Conservation (phyloP, 2,329 filamentous ascomycete species). For the Cladosporium sp. region DNA sequence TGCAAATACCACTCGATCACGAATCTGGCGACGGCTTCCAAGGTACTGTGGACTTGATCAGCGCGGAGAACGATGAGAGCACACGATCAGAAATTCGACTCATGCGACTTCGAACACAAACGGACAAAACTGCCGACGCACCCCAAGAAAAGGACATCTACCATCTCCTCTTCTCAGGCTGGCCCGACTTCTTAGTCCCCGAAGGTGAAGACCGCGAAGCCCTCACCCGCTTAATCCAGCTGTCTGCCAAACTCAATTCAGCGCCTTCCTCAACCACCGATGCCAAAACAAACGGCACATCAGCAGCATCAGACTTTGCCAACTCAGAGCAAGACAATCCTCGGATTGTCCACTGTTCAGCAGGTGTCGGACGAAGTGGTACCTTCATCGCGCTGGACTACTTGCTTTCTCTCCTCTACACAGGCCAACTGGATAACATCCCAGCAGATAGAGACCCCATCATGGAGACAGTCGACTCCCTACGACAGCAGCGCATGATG, state of each 20-base stretch:
- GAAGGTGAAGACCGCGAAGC: conserved; percentile 64
- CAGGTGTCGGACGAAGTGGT: conserved; percentile 88
- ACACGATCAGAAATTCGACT: conserved; percentile 71
- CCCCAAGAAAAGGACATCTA: conserved; percentile 66
- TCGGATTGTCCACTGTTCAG: conserved; percentile 71
- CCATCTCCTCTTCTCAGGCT: conserved; percentile 82
- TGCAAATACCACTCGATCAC: conserved; percentile 29
- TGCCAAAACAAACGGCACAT: conserved; percentile 22
- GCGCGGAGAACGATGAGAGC: conserved; percentile 55
- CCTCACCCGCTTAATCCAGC: conserved; percentile 67
- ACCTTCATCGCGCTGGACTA: conserved; percentile 98
- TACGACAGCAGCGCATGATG: conserved; percentile 84
- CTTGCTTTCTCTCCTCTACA: conserved; percentile 76
- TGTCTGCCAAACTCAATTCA: conserved; percentile 61
- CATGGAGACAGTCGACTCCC: conserved; percentile 72
- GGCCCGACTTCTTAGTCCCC: conserved; percentile 89
- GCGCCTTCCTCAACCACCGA: conserved; percentile 26
- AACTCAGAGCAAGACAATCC: conserved; percentile 55
- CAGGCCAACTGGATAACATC: conserved; percentile 61
- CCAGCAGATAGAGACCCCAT: conserved; percentile 65
- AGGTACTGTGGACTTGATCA: conserved; percentile 65
- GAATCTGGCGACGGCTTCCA: conserved; percentile 53
- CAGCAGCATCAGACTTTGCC: conserved; percentile 32
- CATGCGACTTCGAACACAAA: conserved; percentile 55
- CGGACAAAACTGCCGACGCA: conserved; percentile 35